Evolutionary conservation across 2,329 filamentous ascomycete genomes (phyloP), one percentile per base, ranked within the genome.

Genomic region (Diplodia intermedia): DNA sequence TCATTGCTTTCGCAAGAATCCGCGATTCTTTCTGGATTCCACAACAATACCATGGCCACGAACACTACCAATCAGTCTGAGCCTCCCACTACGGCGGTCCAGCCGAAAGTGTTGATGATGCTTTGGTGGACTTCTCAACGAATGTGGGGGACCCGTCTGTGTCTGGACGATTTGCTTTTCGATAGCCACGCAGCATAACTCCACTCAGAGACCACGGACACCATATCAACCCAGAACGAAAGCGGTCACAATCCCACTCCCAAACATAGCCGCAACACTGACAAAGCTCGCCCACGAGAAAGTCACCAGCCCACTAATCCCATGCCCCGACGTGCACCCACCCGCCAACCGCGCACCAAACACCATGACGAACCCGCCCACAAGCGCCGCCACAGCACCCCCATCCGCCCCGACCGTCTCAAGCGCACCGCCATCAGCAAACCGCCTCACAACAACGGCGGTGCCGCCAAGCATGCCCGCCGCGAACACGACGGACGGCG

Each of bases 321-420:
- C 89, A 74, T 91, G 89, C 0, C 89, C 89, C 5, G 87, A 89
- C 0, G 89, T 90, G 71, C 89, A 91, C 0, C 89, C 89, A 1
- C 88, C 88, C 0, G 86, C 89, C 66, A 90, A 73, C 60, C 88
- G 83, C 1, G 88, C 82, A 0, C 89, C 89, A 9, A 91, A 74
- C 0, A 84, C 82, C 79, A 90, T 86, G 15, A 85, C 69, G 3
- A 85, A 79, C 0, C 89, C 89, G 1, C 89, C 89, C 0, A 82
- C 55, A 0, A 83, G 72, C 0, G 86, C 85, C 69, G 79, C 74
- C 1, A 72, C 29, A 3, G 60, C 31, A 8, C 68, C 66, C 15
- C 70, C 31, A 0, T 52, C 57, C 8, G 68, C 50, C 9, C 26
- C n/a, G 43, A 47, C 18, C 4, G 29, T 50, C 4, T 15, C n/a